A percentile compares a stretch with the other conserved stretches of the same genome.
These are phyloP conservation scores for Pseudopithomyces maydicus DNA, from an alignment of 2,329 filamentous ascomycete genomes.

Conservation along the genomic window DNA sequence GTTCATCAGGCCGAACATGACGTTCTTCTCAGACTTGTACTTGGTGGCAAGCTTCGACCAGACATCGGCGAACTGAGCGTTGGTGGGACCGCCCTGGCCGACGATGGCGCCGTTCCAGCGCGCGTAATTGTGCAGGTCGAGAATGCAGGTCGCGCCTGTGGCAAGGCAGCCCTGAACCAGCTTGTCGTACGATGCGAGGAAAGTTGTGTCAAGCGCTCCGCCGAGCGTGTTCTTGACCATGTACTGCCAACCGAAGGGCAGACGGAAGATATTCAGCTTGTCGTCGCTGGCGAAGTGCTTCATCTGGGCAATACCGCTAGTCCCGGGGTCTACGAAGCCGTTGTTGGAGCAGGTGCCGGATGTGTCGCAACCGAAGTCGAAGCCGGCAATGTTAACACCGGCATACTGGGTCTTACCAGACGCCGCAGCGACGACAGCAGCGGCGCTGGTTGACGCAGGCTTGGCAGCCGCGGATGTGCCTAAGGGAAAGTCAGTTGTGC, in stretches of 20 bases:
- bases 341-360: background rate
- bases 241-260: background rate
- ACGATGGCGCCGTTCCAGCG: background rate
- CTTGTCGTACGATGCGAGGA: background rate
- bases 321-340: background rate
- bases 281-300: background rate
- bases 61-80: background rate
- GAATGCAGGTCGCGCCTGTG: background rate
- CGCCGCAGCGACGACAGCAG: background rate
- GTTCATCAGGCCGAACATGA: background rate
- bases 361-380: background rate
- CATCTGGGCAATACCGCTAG: background rate
- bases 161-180: background rate
- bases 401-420: background rate
- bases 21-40: background rate
- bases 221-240: background rate
- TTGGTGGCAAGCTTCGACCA: background rate
- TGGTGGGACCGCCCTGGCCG: background rate
- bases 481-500: no score
- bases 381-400: background rate
- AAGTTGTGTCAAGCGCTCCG: background rate
- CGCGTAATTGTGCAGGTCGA: background rate
- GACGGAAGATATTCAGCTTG: background rate
- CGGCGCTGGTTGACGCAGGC: background rate
- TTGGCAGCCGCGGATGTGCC: background rate